Evolutionary conservation across 495 filamentous ascomycete species (phyloP), one percentile per base, ranked within the genome.

Genomic region (Xylaria curta): DNA sequence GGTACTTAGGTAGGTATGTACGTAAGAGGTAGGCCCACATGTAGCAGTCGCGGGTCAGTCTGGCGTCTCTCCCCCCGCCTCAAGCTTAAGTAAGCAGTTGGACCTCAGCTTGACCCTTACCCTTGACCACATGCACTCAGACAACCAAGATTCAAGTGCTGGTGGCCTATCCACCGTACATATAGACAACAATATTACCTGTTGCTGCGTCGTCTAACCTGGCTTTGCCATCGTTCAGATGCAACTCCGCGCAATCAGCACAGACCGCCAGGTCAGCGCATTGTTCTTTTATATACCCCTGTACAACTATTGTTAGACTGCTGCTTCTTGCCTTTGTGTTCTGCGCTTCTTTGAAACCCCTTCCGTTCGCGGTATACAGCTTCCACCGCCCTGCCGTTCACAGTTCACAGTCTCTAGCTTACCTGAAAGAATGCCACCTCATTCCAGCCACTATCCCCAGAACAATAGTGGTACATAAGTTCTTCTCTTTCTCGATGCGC

Each of bases 351-450:
- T 46, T 49, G n/a, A 44, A 28, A 69, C 66, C 71, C 28, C 72
- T 78, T 76, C 75, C 58, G 70, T 70, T 79, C 75, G 75, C 77
- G 75, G 76, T 74, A n/a, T n/a, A 69, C 72, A 40, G 65, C 72
- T 46, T 33, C 70, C 47, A 51, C 68, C 73, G 28, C 10, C 42
- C 42, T 26, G 61, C 63, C 70, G 46, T 72, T 60, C 51, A 66
- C 28, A 31, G 28, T 72, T 60, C 51, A 66, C 59, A 60, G 47
- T 60, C 58, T 69, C 54, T 58, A 31, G 56, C 69, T 54, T 56
- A 68, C 24, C 73, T 72, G 74, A 78, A 79, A 79, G 75, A 69
- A 77, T 79, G 73, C 40, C 67, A 47, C 28, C 49, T 49, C 75
- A 76, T 79, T 76, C 70, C 73, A 74, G 68, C 67, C 28, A 47